A percentile compares a stretch with the other conserved stretches of the same genome.
Conservation (phyloP, 352 stramenopile species). For the Thraustochytrium striatum region DNA sequence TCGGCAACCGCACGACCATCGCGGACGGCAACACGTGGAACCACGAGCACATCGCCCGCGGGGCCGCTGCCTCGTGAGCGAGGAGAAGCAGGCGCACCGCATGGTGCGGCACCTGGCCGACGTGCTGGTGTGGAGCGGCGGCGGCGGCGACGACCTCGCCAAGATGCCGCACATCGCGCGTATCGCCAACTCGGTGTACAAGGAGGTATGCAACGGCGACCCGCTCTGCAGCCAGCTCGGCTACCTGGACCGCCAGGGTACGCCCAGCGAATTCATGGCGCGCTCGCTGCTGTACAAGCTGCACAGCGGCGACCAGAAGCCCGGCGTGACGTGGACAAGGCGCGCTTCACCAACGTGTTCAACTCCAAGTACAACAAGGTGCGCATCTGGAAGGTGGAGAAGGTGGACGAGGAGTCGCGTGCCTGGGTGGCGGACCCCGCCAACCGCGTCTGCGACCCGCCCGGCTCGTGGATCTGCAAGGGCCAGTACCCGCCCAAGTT, state of each 20-base stretch:
- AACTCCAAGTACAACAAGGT: slow-evolving; percentile 91
- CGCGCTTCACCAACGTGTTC: slow-evolving; percentile 82
- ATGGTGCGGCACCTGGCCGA: slow-evolving; percentile 83
- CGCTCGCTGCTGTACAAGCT: slow-evolving; percentile 88
- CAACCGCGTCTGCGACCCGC: slow-evolving; percentile 65
- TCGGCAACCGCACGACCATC: slow-evolving; percentile 71
- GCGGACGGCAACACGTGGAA: slow-evolving; percentile 97
- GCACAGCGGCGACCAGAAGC: slow-evolving; percentile 67
- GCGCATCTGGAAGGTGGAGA: slow-evolving; percentile 89
- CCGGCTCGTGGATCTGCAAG: slow-evolving; percentile 66
- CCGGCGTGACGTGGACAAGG: slow-evolving; percentile 25
- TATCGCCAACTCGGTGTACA: slow-evolving; percentile 76
- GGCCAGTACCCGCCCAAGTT: slow-evolving; percentile 69
- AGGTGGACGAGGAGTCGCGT: slow-evolving; percentile 67
- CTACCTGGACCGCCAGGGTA: slow-evolving; percentile 52
- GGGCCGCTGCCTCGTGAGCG: slow-evolving; percentile 71
- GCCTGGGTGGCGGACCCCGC: slow-evolving; percentile 58
- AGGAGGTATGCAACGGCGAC: slow-evolving; percentile 71
- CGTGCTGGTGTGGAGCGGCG: slow-evolving; percentile 84
- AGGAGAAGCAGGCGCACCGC: slow-evolving; percentile 77
- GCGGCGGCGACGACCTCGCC: slow-evolving; percentile 66
- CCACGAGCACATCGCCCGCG: slow-evolving; percentile 90
- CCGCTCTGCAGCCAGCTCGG: slow-evolving; percentile 82
- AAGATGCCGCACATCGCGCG: slow-evolving; percentile 87
- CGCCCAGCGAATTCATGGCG: slow-evolving; percentile 73